Conservation (phyloP, 176 grass and related monocot genomes). For the Pharus latifolius region DNA sequence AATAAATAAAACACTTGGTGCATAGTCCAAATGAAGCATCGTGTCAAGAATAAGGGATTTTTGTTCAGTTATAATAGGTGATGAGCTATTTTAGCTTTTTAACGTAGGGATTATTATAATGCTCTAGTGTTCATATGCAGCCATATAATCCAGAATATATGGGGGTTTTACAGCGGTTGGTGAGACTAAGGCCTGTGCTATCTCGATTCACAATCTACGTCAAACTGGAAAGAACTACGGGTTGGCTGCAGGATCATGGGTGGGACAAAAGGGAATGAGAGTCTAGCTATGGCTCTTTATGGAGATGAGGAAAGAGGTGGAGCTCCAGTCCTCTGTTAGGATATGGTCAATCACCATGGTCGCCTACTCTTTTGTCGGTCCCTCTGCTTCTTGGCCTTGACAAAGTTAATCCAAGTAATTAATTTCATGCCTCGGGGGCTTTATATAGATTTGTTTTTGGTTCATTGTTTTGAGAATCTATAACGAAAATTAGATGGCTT, state of each 20-base stretch:
- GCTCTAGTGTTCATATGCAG: conserved; percentile 74
- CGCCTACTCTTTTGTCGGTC: conserved; percentile 79
- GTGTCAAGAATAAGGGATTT: background rate
- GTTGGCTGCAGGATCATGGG: conserved; percentile 82
- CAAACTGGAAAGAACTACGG: conserved; percentile 68
- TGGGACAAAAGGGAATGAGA: conserved; percentile 49
- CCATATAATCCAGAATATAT: conserved; percentile 73
- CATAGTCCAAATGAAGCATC: no score
- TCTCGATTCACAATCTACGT: conserved; percentile 96
- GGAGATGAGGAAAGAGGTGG: conserved; percentile 94
- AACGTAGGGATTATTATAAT: conserved; percentile 60
- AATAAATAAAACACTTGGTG: no score
- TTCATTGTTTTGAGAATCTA: background rate
- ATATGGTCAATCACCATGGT: conserved; percentile 46
- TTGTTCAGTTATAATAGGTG: conserved; percentile 23
- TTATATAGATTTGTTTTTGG: background rate
- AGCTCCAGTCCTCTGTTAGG: conserved; percentile 86
- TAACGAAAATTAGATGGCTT: background rate
- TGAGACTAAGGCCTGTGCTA: conserved; percentile 59
- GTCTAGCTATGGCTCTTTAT: conserved; percentile 74
- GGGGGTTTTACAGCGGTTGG: conserved; percentile 65
- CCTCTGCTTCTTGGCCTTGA: conserved; percentile 93
- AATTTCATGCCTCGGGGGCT: background rate
- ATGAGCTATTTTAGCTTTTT: conserved; percentile 37
- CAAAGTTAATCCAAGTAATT: conserved; percentile 77